Evolutionary conservation across 2,329 filamentous ascomycete genomes (phyloP), one percentile per base, ranked within the genome.

Genomic region (Cladosporium sphaerospermum): DNA sequence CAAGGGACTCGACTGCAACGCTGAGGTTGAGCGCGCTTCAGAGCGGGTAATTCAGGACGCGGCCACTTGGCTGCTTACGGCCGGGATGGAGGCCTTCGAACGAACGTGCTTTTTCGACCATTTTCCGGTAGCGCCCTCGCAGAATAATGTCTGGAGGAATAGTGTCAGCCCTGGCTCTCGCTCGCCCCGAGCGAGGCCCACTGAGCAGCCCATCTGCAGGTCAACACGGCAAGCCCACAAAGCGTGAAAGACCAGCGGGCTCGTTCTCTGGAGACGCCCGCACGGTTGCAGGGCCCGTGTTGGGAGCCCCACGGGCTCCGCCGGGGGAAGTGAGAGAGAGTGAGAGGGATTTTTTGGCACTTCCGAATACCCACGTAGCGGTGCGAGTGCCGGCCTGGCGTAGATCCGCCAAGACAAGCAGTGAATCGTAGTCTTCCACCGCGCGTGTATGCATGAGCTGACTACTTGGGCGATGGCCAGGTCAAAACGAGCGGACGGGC

Each of bases 221-320:
- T 51, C 31, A 51, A 16, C 32, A 7, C 23, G 23, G 23, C 23
- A 28, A 28, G 23, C 23, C 23, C 23, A 28, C 23, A 28, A 28
- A 28, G 23, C 23, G 23, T 7, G 23, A 28, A 28, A 28, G 23
- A 28, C 23, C 23, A 28, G 23, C 23, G 23, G 23, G 23, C 23
- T 28, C 23, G 23, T 28, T 28, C 23, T 28, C 23, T 28, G 23
- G 23, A 28, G 23, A 28, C 23, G 23, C 23, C 23, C 23, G 23
- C 23, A 45, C 19, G 31, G 8, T 14, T 36, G 14, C 36, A 14
- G 36, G 13, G 16, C 36, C n/a, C 16, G 48, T 43, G 48, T 51
- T 51, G 48, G 48, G 40, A 43, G 48, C 48, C 48, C 48, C 48
- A 51, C 48, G 40, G 48, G 40, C 48, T 48, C 45, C 45, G 45